These are phyloP conservation scores for Entamoeba nuttalli DNA, from an alignment of 208 protist genomes.

Conservation along the genomic window DNA sequence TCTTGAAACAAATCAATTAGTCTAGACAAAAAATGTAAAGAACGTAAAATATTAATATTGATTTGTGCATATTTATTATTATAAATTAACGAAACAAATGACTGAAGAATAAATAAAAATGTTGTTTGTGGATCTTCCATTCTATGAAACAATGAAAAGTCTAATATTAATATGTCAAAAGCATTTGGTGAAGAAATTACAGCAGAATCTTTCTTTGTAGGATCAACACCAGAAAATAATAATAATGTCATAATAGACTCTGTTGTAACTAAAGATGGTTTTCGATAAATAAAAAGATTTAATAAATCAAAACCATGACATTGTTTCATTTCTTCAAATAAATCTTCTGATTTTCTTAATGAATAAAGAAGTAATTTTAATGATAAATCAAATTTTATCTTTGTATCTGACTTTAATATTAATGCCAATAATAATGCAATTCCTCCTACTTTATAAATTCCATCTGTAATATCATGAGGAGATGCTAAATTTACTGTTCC, in stretches of 20 bases:
- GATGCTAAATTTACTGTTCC: background rate
- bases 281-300: background rate
- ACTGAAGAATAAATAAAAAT: background rate
- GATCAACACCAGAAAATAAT: background rate
- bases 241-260: background rate
- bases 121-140: background rate
- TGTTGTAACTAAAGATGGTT: background rate
- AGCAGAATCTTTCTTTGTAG: background rate
- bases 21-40: background rate
- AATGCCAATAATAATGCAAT: background rate
- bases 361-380: background rate
- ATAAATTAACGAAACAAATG: background rate
- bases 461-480: background rate
- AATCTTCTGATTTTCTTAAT: background rate
- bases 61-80: background rate
- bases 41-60: background rate
- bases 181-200: background rate
- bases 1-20: background rate
- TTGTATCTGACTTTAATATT: background rate
- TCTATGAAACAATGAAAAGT: background rate
- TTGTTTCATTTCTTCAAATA: background rate
- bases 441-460: background rate
- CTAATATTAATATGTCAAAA: background rate
- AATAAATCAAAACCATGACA: background rate
- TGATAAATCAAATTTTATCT: background rate